Evolutionary conservation across 179 eudicot species (phyloP), one percentile per base, ranked within the genome.

Genomic region (Nepenthes alata): DNA sequence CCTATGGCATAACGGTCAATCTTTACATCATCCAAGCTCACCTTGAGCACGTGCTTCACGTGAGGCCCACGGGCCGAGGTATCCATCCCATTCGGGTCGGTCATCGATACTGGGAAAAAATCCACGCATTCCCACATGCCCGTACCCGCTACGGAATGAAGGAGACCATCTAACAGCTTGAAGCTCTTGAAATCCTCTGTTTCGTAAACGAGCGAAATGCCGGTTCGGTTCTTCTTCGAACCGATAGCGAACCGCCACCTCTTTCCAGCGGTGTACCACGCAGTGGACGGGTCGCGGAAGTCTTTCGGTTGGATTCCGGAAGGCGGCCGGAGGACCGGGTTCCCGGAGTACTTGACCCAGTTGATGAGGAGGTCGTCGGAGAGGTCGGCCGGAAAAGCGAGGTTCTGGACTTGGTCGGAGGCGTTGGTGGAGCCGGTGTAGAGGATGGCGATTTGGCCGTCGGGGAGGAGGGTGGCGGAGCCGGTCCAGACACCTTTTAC

Each of bases 91-190:
- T 71, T 78, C 37, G 25, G 6, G 4, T 60, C 69, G n/a, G 69
- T 80, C 2, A 73, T 67, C 0, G 87, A 78, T 2, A 91, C 83
- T 54, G 96, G 98, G 74, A 73, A 91, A 61, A 91, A 91, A 47
- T 91, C 98, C 1, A 91, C 81, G 60, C 98, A 91, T 61, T 91
- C 96, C 98, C 98, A 91, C 98, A 91, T 91, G 37, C 98, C 98
- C 62, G 96, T 89, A 47, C 76, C 85, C 8, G 85, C 77, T 0
- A 89, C 98, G 2, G 59, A 69, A 65, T 91, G 96, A 15, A 91
- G 57, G 2, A 67, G 65, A 44, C 67, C 77, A 11, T 79, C 85
- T 59, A 78, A 72, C 2, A 81, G 74, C 68, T 86, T 89, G 57
- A 63, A 86, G 41, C 48, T 66, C 0, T 60, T 74, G 51, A 91